Conservation (phyloP, 116 monocot species). For the Zostera marina region DNA sequence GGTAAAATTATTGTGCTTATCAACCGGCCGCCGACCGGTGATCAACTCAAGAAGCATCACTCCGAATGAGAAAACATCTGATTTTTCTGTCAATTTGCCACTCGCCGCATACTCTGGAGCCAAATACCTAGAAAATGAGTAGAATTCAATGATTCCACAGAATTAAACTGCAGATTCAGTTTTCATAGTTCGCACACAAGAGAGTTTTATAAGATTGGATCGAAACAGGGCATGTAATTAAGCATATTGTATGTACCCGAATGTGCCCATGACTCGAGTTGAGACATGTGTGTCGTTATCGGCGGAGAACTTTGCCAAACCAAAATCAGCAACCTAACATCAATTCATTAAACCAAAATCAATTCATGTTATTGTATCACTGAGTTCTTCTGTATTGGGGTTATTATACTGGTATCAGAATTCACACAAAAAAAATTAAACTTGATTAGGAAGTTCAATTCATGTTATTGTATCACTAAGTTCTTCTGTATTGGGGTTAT, state of each 20-base stretch:
- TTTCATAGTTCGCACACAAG: background rate
- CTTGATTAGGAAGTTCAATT: too few species aligned
- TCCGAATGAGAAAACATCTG: conserved; percentile 9
- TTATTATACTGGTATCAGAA: too few species aligned
- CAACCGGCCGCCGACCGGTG: conserved; percentile 7
- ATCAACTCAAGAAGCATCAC: conserved; percentile 7
- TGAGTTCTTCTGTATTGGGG: too few species aligned
- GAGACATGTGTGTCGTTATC: conserved; percentile 9
- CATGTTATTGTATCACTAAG: too few species aligned
- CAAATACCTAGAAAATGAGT: conserved; percentile 3
- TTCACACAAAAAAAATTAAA: too few species aligned
- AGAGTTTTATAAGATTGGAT: too few species aligned
- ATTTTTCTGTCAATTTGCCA: conserved; percentile 7
- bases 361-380: too few species aligned
- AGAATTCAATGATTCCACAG: too few species aligned
- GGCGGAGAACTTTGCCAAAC: conserved; percentile 6
- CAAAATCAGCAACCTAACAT: conserved; percentile 16
- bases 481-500: too few species aligned
- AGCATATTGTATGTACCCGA: conserved; percentile 15
- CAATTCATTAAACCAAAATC: too few species aligned
- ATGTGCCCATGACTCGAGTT: conserved; percentile 12
- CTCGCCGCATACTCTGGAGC: conserved; percentile 13
- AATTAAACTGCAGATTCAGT: too few species aligned
- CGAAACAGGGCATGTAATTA: too few species aligned
- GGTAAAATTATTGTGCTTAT: conserved; percentile 1